Conservation (phyloP, 2,329 filamentous ascomycete genomes). For the Colletotrichum brevisporum region DNA sequence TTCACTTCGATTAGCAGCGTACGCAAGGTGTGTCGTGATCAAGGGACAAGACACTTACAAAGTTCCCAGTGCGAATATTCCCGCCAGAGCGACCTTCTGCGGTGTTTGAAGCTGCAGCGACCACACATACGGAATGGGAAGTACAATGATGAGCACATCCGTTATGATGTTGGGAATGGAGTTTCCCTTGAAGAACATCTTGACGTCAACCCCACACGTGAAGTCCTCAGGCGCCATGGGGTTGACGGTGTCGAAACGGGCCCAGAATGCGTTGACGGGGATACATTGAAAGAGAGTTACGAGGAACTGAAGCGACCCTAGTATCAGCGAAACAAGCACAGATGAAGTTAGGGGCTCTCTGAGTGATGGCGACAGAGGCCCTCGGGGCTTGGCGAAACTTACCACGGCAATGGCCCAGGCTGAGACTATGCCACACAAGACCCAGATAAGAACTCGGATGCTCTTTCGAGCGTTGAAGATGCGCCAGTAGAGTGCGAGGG, state of each 20-base stretch:
- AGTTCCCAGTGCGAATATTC: constrained; percentile 46
- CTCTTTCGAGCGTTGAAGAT: constrained; percentile 42
- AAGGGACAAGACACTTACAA: constrained; percentile 21
- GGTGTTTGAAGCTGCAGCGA: constrained; percentile 44
- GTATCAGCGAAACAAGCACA: too few species aligned
- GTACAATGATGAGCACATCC: constrained; percentile 46
- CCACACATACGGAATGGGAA: constrained; percentile 49
- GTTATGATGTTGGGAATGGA: constrained; percentile 47
- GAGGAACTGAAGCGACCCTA: constrained; percentile 33
- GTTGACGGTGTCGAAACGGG: constrained; percentile 38
- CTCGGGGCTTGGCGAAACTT: background rate
- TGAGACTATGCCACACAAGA: constrained; percentile 35
- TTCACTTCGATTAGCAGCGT: background rate
- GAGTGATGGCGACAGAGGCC: background rate
- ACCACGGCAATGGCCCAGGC: constrained; percentile 45
- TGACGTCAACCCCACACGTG: constrained; percentile 40
- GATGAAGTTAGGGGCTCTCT: background rate
- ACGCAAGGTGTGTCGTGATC: background rate
- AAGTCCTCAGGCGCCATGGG: constrained; percentile 37
- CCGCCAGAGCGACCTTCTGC: constrained; percentile 45
- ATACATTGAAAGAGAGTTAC: constrained; percentile 42
- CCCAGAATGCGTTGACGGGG: constrained; percentile 43
- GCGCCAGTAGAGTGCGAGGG: constrained; percentile 46
- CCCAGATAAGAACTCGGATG: constrained; percentile 42
- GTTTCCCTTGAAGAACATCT: constrained; percentile 47